Base-by-base conservation (phyloP, 1,284 basidiomycete species). In the Puccinia horiana region DNA sequence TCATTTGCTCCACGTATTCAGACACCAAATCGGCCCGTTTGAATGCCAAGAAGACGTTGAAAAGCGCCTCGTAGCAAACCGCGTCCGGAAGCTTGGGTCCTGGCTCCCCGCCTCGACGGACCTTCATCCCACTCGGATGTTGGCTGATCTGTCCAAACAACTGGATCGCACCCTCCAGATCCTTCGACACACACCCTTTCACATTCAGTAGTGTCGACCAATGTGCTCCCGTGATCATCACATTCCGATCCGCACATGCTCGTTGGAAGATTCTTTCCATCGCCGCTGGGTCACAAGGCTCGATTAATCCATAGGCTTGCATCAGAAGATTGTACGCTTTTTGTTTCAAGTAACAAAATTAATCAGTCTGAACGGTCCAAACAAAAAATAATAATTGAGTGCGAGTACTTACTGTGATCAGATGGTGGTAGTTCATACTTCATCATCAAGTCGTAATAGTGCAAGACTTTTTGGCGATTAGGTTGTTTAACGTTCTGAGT, bases 131-230 rank as follows among this genome's bases (percentile, higher is more conserved):
- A 70, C 40, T 81, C 26, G 56, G 54, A 67, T 81, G 58, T 11
- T 82, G 70, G 12, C 85, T 84, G 85, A 98, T 93, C 12, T 92
- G 91, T 70, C 96, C 90, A 86, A 98, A 99, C 29, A 93, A 88
- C 8, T 89, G 87, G 49, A 94, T 89, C 0, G 96, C 94, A 83
- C 91, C 91, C 84, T 92, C 90, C 49, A 96, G 89, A 86, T 98
- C 90, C 86, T 92, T 92, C 70, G 90, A 88, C 67, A 93, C 91
- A 85, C 93, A 92, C 0, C 97, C 97, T 84, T 93, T 93, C 0
- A 94, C 93, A 84, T 94, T 93, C 89, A 99, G 96, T 76, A 99
- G 88, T 0, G 94, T 91, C 0, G 95, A 94, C 90, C 94, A 97
- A 88, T 99, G 96, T 4, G 91, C 92, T 35, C 94, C 93, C 84